Percentiles rank a stretch among this genome's conserved stretches.
phyloP scores from a whole-genome alignment of 2,329 filamentous ascomycete species.

The Metarhizium guizhouense region DNA sequence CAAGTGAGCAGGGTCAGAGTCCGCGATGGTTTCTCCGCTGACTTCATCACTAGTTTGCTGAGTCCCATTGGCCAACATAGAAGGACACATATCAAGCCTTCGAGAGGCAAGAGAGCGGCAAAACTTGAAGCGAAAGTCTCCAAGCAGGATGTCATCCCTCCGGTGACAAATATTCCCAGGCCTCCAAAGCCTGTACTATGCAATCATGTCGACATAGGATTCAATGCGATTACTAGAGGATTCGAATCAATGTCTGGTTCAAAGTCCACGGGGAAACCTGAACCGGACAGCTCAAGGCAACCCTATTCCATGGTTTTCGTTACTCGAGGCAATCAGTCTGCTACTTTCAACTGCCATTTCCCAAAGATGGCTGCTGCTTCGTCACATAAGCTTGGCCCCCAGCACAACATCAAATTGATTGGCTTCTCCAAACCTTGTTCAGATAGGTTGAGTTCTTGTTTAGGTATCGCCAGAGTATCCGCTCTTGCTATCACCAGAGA shows the following conservation, averaged over 20 bases:
- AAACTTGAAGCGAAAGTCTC: conserved; percentile 26
- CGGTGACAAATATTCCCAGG: not conserved
- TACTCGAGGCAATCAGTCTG: conserved; percentile 45
- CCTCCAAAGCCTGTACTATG: conserved; percentile 39
- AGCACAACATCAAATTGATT: conserved; percentile 45
- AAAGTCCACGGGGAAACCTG: not conserved
- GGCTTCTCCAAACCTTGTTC: conserved; percentile 54
- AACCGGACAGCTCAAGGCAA: not conserved
- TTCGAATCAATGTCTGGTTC: conserved; percentile 37
- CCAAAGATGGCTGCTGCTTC: conserved; percentile 45
- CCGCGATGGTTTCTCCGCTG: not conserved
- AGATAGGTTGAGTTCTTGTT: conserved; percentile 42
- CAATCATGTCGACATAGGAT: conserved; percentile 53
- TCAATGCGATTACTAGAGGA: conserved; percentile 52
- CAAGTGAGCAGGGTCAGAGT: conserved; percentile 36
- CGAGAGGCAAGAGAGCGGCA: conserved; percentile 48
- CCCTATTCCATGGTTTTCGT: conserved; percentile 49
- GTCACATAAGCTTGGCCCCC: conserved; percentile 29
- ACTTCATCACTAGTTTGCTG: conserved; percentile 41
- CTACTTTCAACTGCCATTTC: conserved; percentile 51
- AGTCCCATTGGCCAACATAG: conserved; percentile 56
- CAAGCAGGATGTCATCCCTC: not conserved
- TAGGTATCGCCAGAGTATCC: conserved; percentile 56
- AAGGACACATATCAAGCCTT: conserved; percentile 40
- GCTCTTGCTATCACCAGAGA: conserved; percentile 50